Evolutionary conservation across 768 basidiomycete genomes (phyloP), one percentile per base, ranked within the genome.

Genomic region (Xerocomellus dryophilus): DNA sequence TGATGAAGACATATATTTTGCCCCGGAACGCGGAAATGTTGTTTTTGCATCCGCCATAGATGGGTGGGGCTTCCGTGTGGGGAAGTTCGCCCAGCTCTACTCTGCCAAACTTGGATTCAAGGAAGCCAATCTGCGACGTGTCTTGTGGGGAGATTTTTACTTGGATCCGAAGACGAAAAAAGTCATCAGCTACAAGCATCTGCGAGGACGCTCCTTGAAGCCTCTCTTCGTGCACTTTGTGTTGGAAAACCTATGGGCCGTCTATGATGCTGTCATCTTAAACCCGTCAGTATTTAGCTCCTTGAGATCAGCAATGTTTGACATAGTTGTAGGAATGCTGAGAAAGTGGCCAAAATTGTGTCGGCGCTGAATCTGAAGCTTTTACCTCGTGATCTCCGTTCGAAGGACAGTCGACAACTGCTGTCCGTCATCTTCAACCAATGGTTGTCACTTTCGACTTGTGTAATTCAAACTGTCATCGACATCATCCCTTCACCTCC

Each of bases 161-260:
- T 78, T 98, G 47, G 97, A 98, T 69, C 91, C 96, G 0, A 98
- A 98, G 75, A 89, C 89, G 41, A 98, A 97, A 72, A 81, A 84
- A 60, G 90, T 98, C 36, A 85, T 98, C 66, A 90, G 87, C 62
- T 78, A 93, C 70, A 95, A 93, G 72, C 90, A 95, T 71, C 79
- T 98, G 54, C 83, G 81, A 47, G 96, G 93, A 17, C 82, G 93
- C 40, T 79, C 82, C 45, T 72, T 98, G 67, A 98, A 98, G 74
- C 92, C 95, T 11, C 78, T 98, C 23, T 98, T 98, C 65, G 97
- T 98, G 12, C 95, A 98, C 73, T 96, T 98, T 61, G 88, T 99
- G 12, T 73, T 99, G 59, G 97, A 98, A 49, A 98, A 98, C 68
- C 80, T 99, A 23, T 99, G 96, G 95, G 88, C 91, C 15, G 89